Evolutionary conservation across 2,329 filamentous ascomycete species (phyloP).

Genomic region (Graphiopsis chlorocephala): DNA sequence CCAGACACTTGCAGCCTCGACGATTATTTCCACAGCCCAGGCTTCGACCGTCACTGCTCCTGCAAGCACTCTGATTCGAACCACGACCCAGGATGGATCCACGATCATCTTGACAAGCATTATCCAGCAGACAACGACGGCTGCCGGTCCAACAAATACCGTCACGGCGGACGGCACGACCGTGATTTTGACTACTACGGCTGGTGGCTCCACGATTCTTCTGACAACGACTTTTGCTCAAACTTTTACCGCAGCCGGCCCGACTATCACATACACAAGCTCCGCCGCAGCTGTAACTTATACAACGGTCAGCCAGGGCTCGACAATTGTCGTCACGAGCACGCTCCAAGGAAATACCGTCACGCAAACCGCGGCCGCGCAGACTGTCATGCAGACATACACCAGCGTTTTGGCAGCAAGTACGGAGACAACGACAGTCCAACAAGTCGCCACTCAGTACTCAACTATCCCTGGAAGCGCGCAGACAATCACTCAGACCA

Average conservation of each 20-base stretch:
- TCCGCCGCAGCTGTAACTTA: background rate
- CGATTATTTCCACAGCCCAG: background rate
- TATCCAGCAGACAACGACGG: background rate
- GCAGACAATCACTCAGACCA: background rate
- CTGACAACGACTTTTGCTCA: slow-evolving; percentile 1
- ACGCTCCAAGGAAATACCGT: background rate
- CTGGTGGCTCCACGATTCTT: background rate
- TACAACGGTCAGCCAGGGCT: background rate
- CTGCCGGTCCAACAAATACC: background rate
- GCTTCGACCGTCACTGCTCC: background rate
- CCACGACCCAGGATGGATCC: background rate
- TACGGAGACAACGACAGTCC: slow-evolving; percentile 1
- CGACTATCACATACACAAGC: background rate
- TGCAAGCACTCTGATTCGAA: background rate
- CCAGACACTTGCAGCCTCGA: background rate
- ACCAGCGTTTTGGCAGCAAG: background rate
- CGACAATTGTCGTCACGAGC: background rate
- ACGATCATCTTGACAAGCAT: background rate
- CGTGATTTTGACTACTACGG: background rate
- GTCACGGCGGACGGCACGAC: background rate
- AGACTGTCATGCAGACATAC: slow-evolving; percentile 2
- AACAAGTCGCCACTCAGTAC: background rate
- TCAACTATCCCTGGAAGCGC: slow-evolving; percentile 1
- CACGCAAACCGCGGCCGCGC: background rate
- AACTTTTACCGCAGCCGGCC: background rate